Evolutionary conservation across 2,329 filamentous ascomycete genomes (phyloP).

Genomic region (Talaromyces piceae): DNA sequence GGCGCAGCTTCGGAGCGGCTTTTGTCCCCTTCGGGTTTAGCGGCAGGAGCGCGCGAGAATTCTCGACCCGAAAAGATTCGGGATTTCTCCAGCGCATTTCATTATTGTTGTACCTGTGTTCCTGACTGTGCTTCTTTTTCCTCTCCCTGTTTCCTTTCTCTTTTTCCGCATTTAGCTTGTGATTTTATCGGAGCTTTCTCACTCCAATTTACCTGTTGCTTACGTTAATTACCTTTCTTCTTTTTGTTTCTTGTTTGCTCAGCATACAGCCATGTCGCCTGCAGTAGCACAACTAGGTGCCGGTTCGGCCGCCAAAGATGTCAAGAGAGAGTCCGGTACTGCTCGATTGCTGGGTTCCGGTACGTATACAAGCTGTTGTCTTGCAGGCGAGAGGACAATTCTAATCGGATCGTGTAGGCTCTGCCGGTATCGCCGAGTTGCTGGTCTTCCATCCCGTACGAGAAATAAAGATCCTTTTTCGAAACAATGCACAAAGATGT

Average conservation of each 20-base stretch:
- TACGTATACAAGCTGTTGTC: slow-evolving; percentile 35
- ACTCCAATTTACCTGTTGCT: neutral
- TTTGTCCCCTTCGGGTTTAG: slow-evolving; percentile 1
- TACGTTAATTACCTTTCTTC: neutral
- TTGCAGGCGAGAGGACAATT: neutral
- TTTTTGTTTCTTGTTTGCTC: neutral
- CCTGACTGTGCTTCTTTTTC: neutral
- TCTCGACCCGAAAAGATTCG: neutral
- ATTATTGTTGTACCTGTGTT: neutral
- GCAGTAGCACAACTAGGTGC: slow-evolving; percentile 28
- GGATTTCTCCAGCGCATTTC: neutral
- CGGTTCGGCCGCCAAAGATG: slow-evolving; percentile 49
- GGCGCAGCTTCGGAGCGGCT: slow-evolving; percentile 4
- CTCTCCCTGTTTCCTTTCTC: neutral
- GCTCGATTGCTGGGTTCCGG: slow-evolving; percentile 89
- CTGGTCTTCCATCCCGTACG: slow-evolving; percentile 82
- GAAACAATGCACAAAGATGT: slow-evolving; percentile 18
- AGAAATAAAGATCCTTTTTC: neutral
- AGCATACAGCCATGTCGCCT: slow-evolving; percentile 48
- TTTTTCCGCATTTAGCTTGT: neutral
- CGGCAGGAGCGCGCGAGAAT: neutral
- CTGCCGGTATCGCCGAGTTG: slow-evolving; percentile 86
- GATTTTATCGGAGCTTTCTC: neutral
- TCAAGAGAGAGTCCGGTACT: slow-evolving; percentile 79
- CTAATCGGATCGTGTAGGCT: slow-evolving; percentile 49